These are phyloP conservation scores for Casuarina equisetifolia DNA, from an alignment of 306 rosid genomes.

Conservation along the genomic window DNA sequence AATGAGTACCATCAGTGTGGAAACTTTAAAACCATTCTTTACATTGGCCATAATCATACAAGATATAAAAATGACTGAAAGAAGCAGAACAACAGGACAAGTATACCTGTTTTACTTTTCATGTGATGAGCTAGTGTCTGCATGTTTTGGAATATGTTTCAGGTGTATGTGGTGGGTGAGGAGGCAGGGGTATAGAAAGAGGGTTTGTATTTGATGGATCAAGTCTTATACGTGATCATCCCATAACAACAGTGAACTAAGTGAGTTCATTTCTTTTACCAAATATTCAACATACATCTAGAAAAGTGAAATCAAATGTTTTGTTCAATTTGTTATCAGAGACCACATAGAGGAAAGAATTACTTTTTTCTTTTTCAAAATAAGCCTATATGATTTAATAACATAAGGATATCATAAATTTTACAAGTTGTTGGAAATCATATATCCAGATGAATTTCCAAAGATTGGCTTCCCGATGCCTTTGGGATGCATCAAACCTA, in stretches of 20 bases:
- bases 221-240: neutral
- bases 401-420: constrained; percentile 9
- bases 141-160: too few relatives aligned
- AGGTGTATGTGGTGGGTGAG: too few relatives aligned
- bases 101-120: too few relatives aligned
- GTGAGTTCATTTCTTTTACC: neutral
- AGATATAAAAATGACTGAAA: neutral
- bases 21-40: too few relatives aligned
- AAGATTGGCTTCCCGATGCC: neutral
- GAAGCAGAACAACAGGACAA: neutral
- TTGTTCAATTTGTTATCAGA: neutral
- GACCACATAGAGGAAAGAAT: neutral
- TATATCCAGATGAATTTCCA: neutral
- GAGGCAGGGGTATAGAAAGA: neutral
- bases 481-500: neutral
- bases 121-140: too few relatives aligned
- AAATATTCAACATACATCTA: neutral
- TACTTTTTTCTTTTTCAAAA: neutral
- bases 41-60: neutral
- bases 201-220: neutral
- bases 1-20: neutral
- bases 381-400: neutral
- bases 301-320: neutral
- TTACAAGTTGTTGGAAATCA: neutral
- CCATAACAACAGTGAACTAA: neutral